These are phyloP conservation scores for Trichoderma sp. DNA, from an alignment of 2,329 filamentous ascomycete species.

Conservation along the genomic window DNA sequence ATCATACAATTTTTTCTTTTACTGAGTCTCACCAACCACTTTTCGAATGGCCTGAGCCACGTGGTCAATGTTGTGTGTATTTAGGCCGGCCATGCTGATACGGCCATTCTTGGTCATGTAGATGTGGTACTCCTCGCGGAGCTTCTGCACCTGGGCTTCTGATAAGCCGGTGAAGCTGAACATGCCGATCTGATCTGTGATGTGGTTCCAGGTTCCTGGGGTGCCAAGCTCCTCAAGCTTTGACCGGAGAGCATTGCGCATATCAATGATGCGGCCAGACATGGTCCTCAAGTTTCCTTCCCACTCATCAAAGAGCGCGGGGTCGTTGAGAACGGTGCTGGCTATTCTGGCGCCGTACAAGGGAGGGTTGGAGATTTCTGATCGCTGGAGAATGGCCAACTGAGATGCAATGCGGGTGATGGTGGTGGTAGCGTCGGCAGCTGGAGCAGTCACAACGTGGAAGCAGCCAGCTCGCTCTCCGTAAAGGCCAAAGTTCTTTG, in stretches of 20 bases:
- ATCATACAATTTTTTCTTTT: constrained; percentile 29
- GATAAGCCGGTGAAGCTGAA: constrained; percentile 89
- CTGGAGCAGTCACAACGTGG: constrained; percentile 83
- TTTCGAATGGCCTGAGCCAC: constrained; percentile 88
- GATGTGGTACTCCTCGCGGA: constrained; percentile 72
- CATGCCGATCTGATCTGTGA: constrained; percentile 99
- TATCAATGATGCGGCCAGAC: constrained; percentile 91
- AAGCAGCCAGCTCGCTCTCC: constrained; percentile 95
- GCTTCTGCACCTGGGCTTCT: constrained; percentile 72
- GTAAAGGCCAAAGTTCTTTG: constrained; percentile 98
- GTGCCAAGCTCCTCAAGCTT: constrained; percentile 86
- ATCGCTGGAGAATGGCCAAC: constrained; percentile 90
- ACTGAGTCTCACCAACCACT: constrained; percentile 60
- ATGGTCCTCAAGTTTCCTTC: constrained; percentile 89
- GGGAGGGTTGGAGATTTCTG: constrained; percentile 96
- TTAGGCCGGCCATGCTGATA: constrained; percentile 98
- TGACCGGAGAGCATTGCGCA: constrained; percentile 76
- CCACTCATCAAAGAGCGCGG: constrained; percentile 84
- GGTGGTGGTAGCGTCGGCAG: constrained; percentile 65
- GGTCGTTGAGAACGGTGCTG: constrained; percentile 80
- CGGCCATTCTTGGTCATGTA: constrained; percentile 98
- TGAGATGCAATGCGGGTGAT: constrained; percentile 76
- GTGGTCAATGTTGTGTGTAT: constrained; percentile 89
- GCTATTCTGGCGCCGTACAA: constrained; percentile 93
- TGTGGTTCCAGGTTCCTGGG: constrained; percentile 93